Evolutionary conservation across 148 eudicot species (phyloP).

Genomic region (Limonium bicolor): DNA sequence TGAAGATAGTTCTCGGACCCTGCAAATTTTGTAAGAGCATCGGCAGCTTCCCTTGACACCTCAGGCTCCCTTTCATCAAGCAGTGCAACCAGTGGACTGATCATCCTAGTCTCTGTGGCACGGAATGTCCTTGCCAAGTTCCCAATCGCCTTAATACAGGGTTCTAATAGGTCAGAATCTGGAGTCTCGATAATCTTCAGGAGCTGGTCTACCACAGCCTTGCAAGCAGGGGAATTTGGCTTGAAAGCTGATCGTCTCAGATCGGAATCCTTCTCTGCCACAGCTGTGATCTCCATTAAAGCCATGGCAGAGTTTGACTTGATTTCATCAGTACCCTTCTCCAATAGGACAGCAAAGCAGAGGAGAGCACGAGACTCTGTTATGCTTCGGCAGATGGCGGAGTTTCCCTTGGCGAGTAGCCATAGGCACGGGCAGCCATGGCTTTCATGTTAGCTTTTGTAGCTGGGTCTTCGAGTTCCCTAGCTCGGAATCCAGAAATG

Average conservation of each 20-base stretch:
- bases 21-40: constrained; percentile 63
- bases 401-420: constrained; percentile 55
- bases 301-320: constrained; percentile 79
- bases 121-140: constrained; percentile 71
- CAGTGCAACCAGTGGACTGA: constrained; percentile 54
- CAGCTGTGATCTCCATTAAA: constrained; percentile 83
- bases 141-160: constrained; percentile 71
- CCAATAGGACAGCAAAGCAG: constrained; percentile 71
- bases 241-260: constrained; percentile 74
- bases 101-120: constrained; percentile 85
- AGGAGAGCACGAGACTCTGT: constrained; percentile 78
- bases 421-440: constrained; percentile 85
- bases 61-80: constrained; percentile 73
- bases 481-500: constrained; percentile 28
- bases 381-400: constrained; percentile 60
- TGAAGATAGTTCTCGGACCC: constrained; percentile 59
- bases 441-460: constrained; percentile 71
- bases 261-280: constrained; percentile 83
- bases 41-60: constrained; percentile 48
- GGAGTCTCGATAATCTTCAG: constrained; percentile 35
- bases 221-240: constrained; percentile 86
- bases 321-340: constrained; percentile 64
- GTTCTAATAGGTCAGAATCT: constrained; percentile 51
- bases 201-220: constrained; percentile 75
- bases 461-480: constrained; percentile 61